phyloP scores from a whole-genome alignment of 73 alveolate genomes.

The Paramecium bursaria region DNA sequence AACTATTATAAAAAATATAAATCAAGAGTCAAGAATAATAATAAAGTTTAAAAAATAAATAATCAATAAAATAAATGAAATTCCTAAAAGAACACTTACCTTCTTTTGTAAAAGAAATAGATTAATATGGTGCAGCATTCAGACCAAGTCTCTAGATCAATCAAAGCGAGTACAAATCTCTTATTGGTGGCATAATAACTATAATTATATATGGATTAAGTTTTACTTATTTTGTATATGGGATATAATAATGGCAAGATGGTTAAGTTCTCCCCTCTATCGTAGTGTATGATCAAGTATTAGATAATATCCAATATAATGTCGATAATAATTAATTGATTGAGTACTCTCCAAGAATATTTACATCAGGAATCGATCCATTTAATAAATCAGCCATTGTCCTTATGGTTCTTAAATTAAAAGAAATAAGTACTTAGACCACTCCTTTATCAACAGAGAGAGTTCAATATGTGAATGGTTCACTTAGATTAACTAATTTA shows the following conservation, averaged over 20 bases:
- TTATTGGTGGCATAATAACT: constrained; percentile 32
- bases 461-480: too few relatives aligned
- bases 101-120: too few relatives aligned
- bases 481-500: too few relatives aligned
- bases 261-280: constrained; percentile 9
- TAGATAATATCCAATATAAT: neutral
- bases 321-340: neutral
- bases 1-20: too few relatives aligned
- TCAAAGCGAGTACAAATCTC: constrained; percentile 24
- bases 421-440: neutral
- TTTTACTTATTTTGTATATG: constrained; percentile 7
- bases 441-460: too few relatives aligned
- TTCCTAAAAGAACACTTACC: too few relatives aligned
- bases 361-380: constrained; percentile 26
- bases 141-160: neutral
- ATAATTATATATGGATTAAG: constrained; percentile 28
- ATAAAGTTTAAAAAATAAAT: too few relatives aligned
- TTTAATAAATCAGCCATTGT: neutral
- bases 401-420: neutral
- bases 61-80: too few relatives aligned
- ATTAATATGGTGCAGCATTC: constrained; percentile 19
- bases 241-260: constrained; percentile 11
- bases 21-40: too few relatives aligned
- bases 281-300: neutral
- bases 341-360: neutral